Conservation (phyloP, 148 eudicot genomes). For the Arbutus unedo region DNA sequence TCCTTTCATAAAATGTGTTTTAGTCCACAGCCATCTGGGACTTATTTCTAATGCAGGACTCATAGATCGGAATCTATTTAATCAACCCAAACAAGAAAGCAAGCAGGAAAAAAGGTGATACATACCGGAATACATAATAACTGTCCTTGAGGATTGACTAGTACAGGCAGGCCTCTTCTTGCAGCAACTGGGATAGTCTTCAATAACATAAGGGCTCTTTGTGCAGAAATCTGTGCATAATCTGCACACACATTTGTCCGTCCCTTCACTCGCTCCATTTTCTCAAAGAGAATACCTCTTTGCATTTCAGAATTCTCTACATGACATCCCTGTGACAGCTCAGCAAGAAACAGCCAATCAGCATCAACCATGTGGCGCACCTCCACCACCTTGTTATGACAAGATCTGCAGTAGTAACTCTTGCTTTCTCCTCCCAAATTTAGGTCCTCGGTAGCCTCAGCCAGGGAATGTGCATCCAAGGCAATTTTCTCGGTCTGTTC, state of each 20-base stretch:
- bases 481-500: conserved; percentile 20
- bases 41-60: neutral
- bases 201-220: conserved; percentile 50
- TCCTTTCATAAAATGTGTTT: neutral
- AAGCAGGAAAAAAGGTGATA: neutral
- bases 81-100: neutral
- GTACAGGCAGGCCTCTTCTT: conserved; percentile 76
- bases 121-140: conserved; percentile 71
- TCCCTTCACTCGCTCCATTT: conserved; percentile 11
- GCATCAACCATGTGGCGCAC: conserved; percentile 78
- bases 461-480: conserved; percentile 15
- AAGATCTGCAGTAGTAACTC: conserved; percentile 34
- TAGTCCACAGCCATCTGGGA: neutral
- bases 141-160: conserved; percentile 48
- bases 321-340: conserved; percentile 34
- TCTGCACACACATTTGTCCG: conserved; percentile 26
- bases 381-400: conserved; percentile 38
- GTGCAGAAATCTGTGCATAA: conserved; percentile 45
- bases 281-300: neutral
- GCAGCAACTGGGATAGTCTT: conserved; percentile 84
- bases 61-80: neutral
- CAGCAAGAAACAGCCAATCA: conserved; percentile 85
- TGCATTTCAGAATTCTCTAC: conserved; percentile 21
- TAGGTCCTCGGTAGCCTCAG: neutral
- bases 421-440: conserved; percentile 12